Percentiles rank a stretch among this genome's conserved stretches.
Conservation (phyloP, 78 protist species). For the Diacronema lutheri region DNA sequence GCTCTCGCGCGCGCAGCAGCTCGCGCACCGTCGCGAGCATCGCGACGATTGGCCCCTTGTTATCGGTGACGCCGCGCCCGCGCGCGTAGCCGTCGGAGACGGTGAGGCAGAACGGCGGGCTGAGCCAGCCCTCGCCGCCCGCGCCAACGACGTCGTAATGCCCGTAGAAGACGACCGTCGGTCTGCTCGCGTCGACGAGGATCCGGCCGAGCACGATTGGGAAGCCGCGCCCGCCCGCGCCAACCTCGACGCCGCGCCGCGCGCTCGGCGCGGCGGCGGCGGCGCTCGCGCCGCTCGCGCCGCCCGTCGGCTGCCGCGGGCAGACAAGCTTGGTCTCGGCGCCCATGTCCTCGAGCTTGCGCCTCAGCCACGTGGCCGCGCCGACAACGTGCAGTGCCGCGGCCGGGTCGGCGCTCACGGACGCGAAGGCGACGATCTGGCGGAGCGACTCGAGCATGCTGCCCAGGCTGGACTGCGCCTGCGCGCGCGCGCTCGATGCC, state of each 20-base stretch:
- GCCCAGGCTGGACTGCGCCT: neutral
- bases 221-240: neutral
- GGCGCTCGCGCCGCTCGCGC: neutral
- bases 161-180: slow-evolving; percentile 39
- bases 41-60: slow-evolving; percentile 58
- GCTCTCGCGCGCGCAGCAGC: neutral
- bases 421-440: neutral
- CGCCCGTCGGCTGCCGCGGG: neutral
- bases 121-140: slow-evolving; percentile 12
- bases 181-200: slow-evolving; percentile 4
- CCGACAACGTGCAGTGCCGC: neutral
- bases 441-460: neutral
- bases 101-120: slow-evolving; percentile 28
- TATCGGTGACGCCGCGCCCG: slow-evolving; percentile 55
- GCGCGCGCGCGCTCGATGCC: too few species aligned
- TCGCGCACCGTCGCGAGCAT: slow-evolving; percentile 20
- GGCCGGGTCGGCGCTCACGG: neutral
- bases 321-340: neutral
- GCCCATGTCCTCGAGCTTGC: neutral
- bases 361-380: neutral
- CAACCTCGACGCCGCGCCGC: neutral
- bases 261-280: neutral
- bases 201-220: neutral
- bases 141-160: slow-evolving; percentile 64
- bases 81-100: slow-evolving; percentile 40